Evolutionary conservation across 371 early-diverging fungal genomes (phyloP).

Genomic region (Syncephalis fuscata): DNA sequence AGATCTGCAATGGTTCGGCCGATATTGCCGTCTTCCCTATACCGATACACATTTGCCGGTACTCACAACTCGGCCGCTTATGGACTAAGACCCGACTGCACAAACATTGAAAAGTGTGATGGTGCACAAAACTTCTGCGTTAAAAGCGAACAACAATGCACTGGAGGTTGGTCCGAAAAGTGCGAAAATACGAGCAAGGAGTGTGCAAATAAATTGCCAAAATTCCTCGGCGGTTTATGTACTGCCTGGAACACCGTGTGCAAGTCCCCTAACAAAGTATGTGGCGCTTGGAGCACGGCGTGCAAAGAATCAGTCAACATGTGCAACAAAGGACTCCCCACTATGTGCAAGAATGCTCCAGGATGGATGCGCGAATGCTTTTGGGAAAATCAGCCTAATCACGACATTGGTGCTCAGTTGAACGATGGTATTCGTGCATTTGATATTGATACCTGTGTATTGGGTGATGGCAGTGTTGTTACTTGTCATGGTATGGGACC

Average conservation of each 20-base stretch:
- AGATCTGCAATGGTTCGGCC: too few species aligned
- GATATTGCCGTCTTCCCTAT: too few species aligned
- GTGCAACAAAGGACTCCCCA: too few species aligned
- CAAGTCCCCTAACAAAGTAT: conserved; percentile 10
- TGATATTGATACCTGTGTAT: conserved; percentile 5
- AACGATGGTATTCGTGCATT: conserved; percentile 11
- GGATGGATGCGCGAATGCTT: conserved; percentile 12
- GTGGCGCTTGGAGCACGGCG: conserved; percentile 13
- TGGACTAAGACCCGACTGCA: conserved; percentile 14
- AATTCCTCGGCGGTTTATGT: conserved; percentile 16
- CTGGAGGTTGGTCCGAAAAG: conserved; percentile 8
- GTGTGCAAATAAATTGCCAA: conserved; percentile 9
- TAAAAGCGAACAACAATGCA: conserved; percentile 12
- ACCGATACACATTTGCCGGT: conserved; percentile 12
- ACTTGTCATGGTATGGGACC: conserved; percentile 4
- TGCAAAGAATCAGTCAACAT: conserved; percentile 4
- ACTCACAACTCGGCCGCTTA: conserved; percentile 20
- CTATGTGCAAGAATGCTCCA: conserved; percentile 5
- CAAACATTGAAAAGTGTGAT: conserved; percentile 9
- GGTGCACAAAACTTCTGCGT: conserved; percentile 9
- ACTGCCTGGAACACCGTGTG: conserved; percentile 16
- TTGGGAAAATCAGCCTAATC: conserved; percentile 19
- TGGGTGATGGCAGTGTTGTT: background rate
- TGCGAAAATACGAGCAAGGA: conserved; percentile 13
- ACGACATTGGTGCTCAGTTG: conserved; percentile 12